phyloP scores from a whole-genome alignment of 192 early-diverging fungal genomes.

The Podochytrium sp. region DNA sequence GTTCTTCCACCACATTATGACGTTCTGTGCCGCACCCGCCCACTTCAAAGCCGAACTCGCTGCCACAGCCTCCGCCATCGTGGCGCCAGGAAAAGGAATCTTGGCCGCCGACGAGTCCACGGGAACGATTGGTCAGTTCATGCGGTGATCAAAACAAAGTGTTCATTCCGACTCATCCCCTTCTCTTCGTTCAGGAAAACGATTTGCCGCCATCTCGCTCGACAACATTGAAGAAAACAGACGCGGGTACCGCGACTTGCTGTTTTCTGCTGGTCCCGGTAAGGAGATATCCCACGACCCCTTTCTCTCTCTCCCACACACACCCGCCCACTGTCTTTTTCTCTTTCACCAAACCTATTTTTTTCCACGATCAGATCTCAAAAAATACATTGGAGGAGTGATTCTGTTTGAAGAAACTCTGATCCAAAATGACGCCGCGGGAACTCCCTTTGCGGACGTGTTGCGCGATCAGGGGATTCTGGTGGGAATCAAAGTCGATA shows the following conservation, averaged over 20 bases:
- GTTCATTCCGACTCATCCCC: not conserved
- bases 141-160: not conserved
- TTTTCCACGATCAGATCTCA: constrained; percentile 33
- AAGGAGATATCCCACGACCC: not conserved
- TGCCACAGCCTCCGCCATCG: constrained; percentile 46
- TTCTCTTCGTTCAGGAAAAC: constrained; percentile 26
- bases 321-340: not conserved
- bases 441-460: constrained; percentile 43
- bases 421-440: constrained; percentile 43
- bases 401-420: constrained; percentile 54
- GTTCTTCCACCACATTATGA: not conserved
- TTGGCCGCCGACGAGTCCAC: constrained; percentile 55
- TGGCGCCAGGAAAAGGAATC: constrained; percentile 51
- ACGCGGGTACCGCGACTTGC: constrained; percentile 48
- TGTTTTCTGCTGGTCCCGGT: constrained; percentile 45
- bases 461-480: constrained; percentile 44
- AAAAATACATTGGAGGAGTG: constrained; percentile 45
- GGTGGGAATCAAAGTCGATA: constrained; percentile 52
- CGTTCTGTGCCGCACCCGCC: constrained; percentile 32
- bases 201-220: constrained; percentile 44
- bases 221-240: constrained; percentile 54
- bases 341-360: constrained; percentile 10
- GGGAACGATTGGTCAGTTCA: constrained; percentile 45
- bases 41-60: constrained; percentile 40
- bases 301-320: not conserved